phyloP scores from a whole-genome alignment of 352 stramenopile species.

The Phytophthora tubulina region DNA sequence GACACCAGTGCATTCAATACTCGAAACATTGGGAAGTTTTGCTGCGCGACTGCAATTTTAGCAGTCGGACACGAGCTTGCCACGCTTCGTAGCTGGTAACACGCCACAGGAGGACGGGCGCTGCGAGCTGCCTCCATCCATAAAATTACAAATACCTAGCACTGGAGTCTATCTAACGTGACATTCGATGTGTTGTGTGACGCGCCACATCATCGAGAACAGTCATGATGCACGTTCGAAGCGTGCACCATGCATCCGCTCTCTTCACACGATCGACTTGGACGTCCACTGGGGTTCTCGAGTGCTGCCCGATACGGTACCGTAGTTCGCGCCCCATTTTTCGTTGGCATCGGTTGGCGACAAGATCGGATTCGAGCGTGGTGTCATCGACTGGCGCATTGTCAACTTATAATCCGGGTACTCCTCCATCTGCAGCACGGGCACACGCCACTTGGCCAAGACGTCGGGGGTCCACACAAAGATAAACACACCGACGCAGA shows the following conservation, averaged over 20 bases:
- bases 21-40: slow-evolving; percentile 22
- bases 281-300: slow-evolving; percentile 43
- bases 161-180: slow-evolving; percentile 22
- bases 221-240: slow-evolving; percentile 29
- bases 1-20: slow-evolving; percentile 21
- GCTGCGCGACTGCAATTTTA: slow-evolving; percentile 14
- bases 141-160: slow-evolving; percentile 42
- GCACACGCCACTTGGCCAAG: slow-evolving; percentile 76
- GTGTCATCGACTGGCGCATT: slow-evolving; percentile 80
- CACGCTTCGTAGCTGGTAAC: slow-evolving; percentile 5
- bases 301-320: slow-evolving; percentile 39
- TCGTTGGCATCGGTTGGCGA: slow-evolving; percentile 35
- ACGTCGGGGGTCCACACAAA: slow-evolving; percentile 88
- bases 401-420: slow-evolving; percentile 84
- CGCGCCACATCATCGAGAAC: neutral
- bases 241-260: slow-evolving; percentile 18
- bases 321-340: slow-evolving; percentile 46
- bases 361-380: slow-evolving; percentile 65
- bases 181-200: neutral
- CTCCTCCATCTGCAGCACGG: slow-evolving; percentile 74
- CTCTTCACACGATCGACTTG: slow-evolving; percentile 44
- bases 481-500: slow-evolving; percentile 85
- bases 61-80: slow-evolving; percentile 27
- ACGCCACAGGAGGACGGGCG: slow-evolving; percentile 10
- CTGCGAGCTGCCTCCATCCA: slow-evolving; percentile 17